Conservation (phyloP, 2,329 filamentous ascomycete genomes). For the Hypoxylon sp. region DNA sequence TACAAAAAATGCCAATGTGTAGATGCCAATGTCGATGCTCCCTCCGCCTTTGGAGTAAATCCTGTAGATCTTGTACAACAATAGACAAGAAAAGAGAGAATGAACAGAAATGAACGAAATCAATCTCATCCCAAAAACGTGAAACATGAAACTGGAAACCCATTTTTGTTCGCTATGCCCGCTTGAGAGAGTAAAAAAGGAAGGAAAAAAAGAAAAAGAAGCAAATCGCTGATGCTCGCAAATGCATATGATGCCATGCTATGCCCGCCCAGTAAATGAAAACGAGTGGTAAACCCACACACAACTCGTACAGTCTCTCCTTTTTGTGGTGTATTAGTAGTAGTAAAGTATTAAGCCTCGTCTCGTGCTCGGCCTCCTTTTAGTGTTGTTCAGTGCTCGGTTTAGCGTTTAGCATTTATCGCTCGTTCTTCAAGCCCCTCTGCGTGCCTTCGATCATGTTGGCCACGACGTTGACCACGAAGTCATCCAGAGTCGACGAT, state of each 20-base stretch:
- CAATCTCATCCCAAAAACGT: conserved; percentile 3
- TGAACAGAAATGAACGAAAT: background rate
- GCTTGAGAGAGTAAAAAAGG: background rate
- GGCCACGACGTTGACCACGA: conserved; percentile 42
- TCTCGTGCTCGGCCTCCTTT: background rate
- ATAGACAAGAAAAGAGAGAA: background rate
- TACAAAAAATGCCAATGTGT: conserved; percentile 1
- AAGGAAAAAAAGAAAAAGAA: background rate
- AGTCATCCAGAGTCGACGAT: conserved; percentile 24
- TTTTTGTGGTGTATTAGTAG: background rate
- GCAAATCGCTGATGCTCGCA: conserved; percentile 6
- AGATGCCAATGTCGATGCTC: background rate
- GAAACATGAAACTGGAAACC: conserved; percentile 9
- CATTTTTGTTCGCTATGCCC: conserved; percentile 11
- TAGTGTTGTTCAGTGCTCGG: background rate
- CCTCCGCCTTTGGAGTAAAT: background rate
- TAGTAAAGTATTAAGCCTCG: background rate
- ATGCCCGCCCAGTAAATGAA: background rate
- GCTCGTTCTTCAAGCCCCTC: conserved; percentile 31
- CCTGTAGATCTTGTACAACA: background rate
- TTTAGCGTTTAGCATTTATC: background rate
- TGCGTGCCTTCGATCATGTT: conserved; percentile 48
- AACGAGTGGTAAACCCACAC: conserved; percentile 2
- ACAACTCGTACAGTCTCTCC: conserved; percentile 16
- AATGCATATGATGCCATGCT: background rate